Evolutionary conservation across 176 grass and related monocot genomes (phyloP).

Genomic region (Raddia distichophylla): DNA sequence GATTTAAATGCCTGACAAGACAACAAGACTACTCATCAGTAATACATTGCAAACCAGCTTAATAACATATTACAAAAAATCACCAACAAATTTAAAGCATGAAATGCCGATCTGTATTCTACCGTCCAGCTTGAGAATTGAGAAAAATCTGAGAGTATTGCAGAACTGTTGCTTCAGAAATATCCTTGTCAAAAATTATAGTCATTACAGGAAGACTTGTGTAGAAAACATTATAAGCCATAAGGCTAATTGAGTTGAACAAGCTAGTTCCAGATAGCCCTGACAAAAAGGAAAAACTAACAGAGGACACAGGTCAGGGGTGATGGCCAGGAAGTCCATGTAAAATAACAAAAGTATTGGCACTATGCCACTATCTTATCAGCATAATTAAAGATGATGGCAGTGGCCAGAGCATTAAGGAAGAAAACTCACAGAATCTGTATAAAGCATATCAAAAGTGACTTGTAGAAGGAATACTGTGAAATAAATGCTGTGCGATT

Average conservation of each 20-base stretch:
- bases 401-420: conserved; percentile 28
- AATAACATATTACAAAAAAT: neutral
- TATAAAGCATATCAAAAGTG: conserved; percentile 87
- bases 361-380: neutral
- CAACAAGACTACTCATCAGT: conserved; percentile 26
- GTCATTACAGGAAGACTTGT: conserved; percentile 83
- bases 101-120: conserved; percentile 25
- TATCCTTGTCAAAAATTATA: conserved; percentile 92
- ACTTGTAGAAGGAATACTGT: conserved; percentile 97
- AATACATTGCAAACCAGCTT: conserved; percentile 27
- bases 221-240: conserved; percentile 99
- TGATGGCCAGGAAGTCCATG: conserved; percentile 15
- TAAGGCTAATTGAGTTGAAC: conserved; percentile 87
- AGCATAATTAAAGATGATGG: conserved; percentile 10
- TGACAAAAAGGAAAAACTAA: conserved; percentile 78
- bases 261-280: conserved; percentile 88
- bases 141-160: conserved; percentile 77
- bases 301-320: conserved; percentile 33
- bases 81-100: conserved; percentile 29
- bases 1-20: conserved; percentile 72
- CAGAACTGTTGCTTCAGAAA: conserved; percentile 69
- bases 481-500: conserved; percentile 89
- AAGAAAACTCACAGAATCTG: conserved; percentile 78
- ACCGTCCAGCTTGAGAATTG: conserved; percentile 95
- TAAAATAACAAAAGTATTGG: neutral